Evolutionary conservation across 768 basidiomycete genomes (phyloP).

Genomic region (Flagelloscypha sp.): DNA sequence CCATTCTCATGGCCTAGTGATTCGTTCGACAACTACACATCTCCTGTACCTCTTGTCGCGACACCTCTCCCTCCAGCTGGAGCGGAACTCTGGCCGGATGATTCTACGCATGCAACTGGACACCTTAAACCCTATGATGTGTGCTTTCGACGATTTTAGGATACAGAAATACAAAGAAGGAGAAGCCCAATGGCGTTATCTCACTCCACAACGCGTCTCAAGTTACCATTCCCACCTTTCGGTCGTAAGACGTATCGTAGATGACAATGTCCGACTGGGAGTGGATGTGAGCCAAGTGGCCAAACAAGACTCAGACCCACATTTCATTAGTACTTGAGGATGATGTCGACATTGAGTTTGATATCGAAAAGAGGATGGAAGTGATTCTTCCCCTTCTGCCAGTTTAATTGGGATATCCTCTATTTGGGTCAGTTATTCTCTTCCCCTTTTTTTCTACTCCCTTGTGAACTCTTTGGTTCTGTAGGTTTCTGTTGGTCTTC

Average conservation of each 20-base stretch:
- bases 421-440: conserved; percentile 32
- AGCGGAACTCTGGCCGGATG: conserved; percentile 3
- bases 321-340: conserved; percentile 39
- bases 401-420: conserved; percentile 40
- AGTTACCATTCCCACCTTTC: conserved; percentile 43
- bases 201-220: conserved; percentile 37
- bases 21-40: neutral
- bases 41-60: neutral
- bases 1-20: conserved; percentile 6
- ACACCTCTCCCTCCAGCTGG: conserved; percentile 1
- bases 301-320: conserved; percentile 1
- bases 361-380: conserved; percentile 24
- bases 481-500: conserved; percentile 50
- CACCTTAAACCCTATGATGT: conserved; percentile 1
- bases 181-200: conserved; percentile 7
- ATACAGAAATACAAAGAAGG: neutral
- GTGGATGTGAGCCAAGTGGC: neutral
- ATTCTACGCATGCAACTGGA: neutral
- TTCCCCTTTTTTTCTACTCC: neutral
- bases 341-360: conserved; percentile 43
- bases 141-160: conserved; percentile 5
- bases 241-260: conserved; percentile 24
- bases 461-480: neutral
- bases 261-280: conserved; percentile 12
- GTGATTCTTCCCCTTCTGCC: conserved; percentile 31